Evolutionary conservation across 2,329 filamentous ascomycete species (phyloP), one percentile per base, ranked within the genome.

Genomic region (Pseudogymnoascus sp.): DNA sequence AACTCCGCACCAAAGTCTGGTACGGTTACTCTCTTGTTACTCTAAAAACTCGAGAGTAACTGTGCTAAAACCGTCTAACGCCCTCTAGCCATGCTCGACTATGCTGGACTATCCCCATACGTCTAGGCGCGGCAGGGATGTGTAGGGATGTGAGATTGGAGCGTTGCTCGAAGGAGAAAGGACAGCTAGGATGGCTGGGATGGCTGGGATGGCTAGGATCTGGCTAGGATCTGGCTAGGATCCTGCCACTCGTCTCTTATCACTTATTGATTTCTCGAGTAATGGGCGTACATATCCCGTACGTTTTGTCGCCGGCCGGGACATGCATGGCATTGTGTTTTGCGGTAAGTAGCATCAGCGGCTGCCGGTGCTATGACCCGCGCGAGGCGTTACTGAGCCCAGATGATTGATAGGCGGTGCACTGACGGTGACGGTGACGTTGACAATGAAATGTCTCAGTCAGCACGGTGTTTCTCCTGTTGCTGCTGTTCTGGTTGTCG

Each of bases 201-300:
- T 18, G 18, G 18, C 18, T 18, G n/a, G n/a, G n/a, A n/a, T n/a
- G n/a, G n/a, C n/a, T n/a, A n/a, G n/a, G n/a, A n/a, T n/a, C n/a
- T n/a, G n/a, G n/a, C n/a, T n/a, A 18, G 18, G 18, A 18, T 18
- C 18, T 18, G 18, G 11, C 42, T n/a, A 5, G 42, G 42, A 46
- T 25, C 12, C 11, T 46, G 5, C 12, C 42, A 46, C 12, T 46
- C 40, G 42, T 46, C 42, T 46, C 42, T 46, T 46, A 46, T 46
- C 42, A 46, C 42, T 46, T 46, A 46, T 46, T 46, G 42, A 46
- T 46, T 46, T 46, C 42, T 46, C 42, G 42, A 46, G 42, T 46
- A 46, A 46, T 46, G 42, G 42, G 42, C 42, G 21, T 12, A 46
- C 42, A 46, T 46, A 43, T 43, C 7, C 40, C 18, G 3, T 43